These are phyloP conservation scores for Basidiobolus meristosporus DNA, from an alignment of 371 early-diverging fungal genomes.

Conservation along the genomic window DNA sequence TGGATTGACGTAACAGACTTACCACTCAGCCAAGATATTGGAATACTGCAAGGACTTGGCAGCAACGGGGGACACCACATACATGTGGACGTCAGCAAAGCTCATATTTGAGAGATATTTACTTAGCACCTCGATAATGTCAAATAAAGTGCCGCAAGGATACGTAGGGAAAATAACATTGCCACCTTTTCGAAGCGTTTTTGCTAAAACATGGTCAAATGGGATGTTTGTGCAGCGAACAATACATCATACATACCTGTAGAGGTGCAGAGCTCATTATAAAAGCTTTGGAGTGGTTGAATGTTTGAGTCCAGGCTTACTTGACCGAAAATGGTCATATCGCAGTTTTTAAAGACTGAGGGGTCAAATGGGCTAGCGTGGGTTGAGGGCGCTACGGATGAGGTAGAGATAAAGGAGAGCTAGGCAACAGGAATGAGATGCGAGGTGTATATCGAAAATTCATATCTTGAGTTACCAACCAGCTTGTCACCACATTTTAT, in stretches of 20 bases:
- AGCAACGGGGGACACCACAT: constrained; percentile 56
- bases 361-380: constrained; percentile 10
- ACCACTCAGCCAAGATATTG: constrained; percentile 79
- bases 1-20: constrained; percentile 13
- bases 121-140: constrained; percentile 39
- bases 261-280: not conserved
- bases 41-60: constrained; percentile 59
- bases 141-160: constrained; percentile 52
- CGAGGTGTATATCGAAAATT: not conserved
- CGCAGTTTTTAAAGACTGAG: constrained; percentile 8
- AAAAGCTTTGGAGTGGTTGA: not conserved
- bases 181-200: constrained; percentile 32
- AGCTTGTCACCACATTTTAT: constrained; percentile 9
- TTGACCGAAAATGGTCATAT: constrained; percentile 8
- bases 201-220: constrained; percentile 10
- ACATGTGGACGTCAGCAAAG: constrained; percentile 30
- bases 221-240: too few species aligned
- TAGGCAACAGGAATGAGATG: not conserved
- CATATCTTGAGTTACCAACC: not conserved
- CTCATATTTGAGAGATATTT: constrained; percentile 26
- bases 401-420: not conserved
- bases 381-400: constrained; percentile 16
- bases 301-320: constrained; percentile 6
- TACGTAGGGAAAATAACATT: constrained; percentile 50
- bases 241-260: too few species aligned